Base-by-base conservation (phyloP, 768 basidiomycete species). In the Lactarius sanguifluus region DNA sequence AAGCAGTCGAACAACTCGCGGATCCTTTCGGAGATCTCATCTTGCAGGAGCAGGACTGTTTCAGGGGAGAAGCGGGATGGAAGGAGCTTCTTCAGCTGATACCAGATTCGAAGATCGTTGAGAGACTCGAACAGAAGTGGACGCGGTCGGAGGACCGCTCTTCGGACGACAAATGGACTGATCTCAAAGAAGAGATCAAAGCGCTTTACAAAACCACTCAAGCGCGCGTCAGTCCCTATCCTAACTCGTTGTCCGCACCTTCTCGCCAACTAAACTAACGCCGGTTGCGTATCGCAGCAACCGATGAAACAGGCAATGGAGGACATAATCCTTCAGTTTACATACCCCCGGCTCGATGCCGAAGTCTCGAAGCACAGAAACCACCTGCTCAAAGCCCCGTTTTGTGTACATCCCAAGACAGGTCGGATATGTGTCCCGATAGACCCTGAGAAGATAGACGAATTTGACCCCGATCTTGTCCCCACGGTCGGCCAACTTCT, bases 301-400 rank as follows among this genome's bases (percentile, higher is more conserved):
- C 71, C 65, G 34, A 69, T 85, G 50, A 77, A 70, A 61, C 77
- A 77, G 1, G 86, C 87, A 4, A 79, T 94, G 79, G 89, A 96
- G 75, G 96, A 98, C 68, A 85, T 98, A 66, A 81, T 97, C 57
- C 80, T 99, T 15, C 90, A 94, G 71, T 98, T 97, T 76, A 96
- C 92, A 0, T 99, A 98, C 77, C 96, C 96, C 1, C 87, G 97
- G 15, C 84, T 99, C 62, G 97, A 99, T 76, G 91, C 92, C 16
- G 97, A 99, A 76, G 97, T 99, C 34, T 96, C 95, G 3, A 96
- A 98, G 73, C 93, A 96, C 74, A 85, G 95, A 59, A 98, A 99
- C 79, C 97, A 99, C 80, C 83, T 99, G 79, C 85, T 99, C 62
- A 99, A 99, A 78, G 90, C 94, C 25, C 97, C 97, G 0, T 99